Conservation (phyloP, 805 yeast genomes). For the Pichia sporocuriosa region DNA sequence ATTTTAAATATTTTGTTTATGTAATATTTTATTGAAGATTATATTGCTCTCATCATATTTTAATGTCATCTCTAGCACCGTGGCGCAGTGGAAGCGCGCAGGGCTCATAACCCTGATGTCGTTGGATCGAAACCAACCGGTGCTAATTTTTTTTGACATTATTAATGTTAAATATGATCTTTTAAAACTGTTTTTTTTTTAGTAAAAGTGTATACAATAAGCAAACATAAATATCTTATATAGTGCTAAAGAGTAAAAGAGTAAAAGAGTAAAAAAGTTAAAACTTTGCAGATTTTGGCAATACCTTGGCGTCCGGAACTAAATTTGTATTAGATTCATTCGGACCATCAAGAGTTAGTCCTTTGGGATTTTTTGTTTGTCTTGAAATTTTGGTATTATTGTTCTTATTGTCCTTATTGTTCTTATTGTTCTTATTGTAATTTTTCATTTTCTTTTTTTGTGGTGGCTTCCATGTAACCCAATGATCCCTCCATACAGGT, state of each 20-base stretch:
- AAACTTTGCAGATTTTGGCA: conserved; percentile 3
- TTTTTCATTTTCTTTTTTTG: conserved; percentile 1
- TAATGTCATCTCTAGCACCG: conserved; percentile 51
- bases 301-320: too few relatives aligned
- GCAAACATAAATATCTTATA: too few relatives aligned
- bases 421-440: neutral
- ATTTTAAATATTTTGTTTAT: too few relatives aligned
- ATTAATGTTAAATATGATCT: too few relatives aligned
- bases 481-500: conserved; percentile 25
- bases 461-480: conserved; percentile 16
- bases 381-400: neutral
- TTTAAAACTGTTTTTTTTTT: too few relatives aligned
- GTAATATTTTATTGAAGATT: too few relatives aligned
- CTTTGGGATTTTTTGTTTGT: neutral
- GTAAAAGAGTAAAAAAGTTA: neutral
- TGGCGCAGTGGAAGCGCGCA: conserved; percentile 99
- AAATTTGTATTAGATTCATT: too few relatives aligned
- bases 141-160: conserved; percentile 50
- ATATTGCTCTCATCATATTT: neutral
- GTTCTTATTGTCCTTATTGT: neutral
- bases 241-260: too few relatives aligned
- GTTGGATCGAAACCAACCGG: conserved; percentile 94
- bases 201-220: too few relatives aligned
- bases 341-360: neutral
- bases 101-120: conserved; percentile 99